phyloP scores from a whole-genome alignment of 2,329 filamentous ascomycete species.

The Diaporthe ampelina region DNA sequence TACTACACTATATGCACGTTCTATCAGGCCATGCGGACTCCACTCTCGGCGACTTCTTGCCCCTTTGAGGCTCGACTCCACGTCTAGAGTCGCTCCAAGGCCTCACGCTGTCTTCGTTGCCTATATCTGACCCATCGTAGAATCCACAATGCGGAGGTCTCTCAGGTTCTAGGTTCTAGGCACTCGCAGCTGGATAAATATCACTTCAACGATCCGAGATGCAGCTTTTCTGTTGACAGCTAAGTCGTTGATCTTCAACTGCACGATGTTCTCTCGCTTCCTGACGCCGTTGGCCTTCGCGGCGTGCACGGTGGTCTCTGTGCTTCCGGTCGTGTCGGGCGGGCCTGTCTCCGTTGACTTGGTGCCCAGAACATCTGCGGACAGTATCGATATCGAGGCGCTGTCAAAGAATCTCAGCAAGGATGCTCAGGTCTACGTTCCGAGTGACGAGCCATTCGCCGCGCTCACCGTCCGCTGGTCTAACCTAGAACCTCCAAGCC shows the following conservation, averaged over 20 bases:
- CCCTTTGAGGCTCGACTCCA: slow-evolving; percentile 9
- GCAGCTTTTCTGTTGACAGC: background rate
- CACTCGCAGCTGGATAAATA: background rate
- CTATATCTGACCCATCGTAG: background rate
- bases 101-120: background rate
- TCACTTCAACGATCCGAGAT: background rate
- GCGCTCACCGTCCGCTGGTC: slow-evolving; percentile 61
- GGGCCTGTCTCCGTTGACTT: slow-evolving; percentile 17
- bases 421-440: slow-evolving; percentile 47
- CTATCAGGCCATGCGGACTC: slow-evolving; percentile 3
- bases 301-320: slow-evolving; percentile 3
- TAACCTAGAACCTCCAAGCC: slow-evolving; percentile 55
- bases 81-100: background rate
- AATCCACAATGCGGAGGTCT: background rate
- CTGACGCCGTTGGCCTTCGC: slow-evolving; percentile 20
- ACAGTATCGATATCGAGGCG: slow-evolving; percentile 20
- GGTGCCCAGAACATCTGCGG: background rate
- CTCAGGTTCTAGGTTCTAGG: background rate
- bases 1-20: background rate
- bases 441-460: slow-evolving; percentile 53
- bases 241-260: background rate
- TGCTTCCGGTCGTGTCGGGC: slow-evolving; percentile 6
- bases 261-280: slow-evolving; percentile 1
- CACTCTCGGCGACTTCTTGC: slow-evolving; percentile 20
- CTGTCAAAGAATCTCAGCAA: background rate